Evolutionary conservation across 2,329 filamentous ascomycete species (phyloP).

Genomic region (Stemphylium beticola): DNA sequence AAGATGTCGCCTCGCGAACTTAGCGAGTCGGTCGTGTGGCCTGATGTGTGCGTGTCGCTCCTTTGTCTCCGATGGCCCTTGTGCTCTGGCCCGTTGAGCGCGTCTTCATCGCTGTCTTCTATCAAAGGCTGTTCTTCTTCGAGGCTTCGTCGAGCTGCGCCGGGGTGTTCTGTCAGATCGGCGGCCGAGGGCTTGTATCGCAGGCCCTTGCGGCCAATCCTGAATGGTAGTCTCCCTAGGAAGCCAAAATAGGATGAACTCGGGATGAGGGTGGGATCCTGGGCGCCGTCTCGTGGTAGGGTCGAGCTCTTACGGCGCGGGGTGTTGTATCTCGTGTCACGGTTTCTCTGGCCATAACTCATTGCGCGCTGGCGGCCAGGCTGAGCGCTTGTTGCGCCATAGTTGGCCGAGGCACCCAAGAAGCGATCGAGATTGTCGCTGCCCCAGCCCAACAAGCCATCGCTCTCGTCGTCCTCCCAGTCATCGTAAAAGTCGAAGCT

Average conservation of each 20-base stretch:
- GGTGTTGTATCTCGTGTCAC: constrained; percentile 40
- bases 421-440: constrained; percentile 84
- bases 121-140: constrained; percentile 76
- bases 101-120: constrained; percentile 61
- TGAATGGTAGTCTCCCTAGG: constrained; percentile 81
- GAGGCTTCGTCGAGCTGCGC: constrained; percentile 54
- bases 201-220: constrained; percentile 76
- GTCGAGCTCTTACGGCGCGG: constrained; percentile 62
- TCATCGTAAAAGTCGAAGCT: constrained; percentile 98
- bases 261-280: constrained; percentile 87
- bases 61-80: constrained; percentile 63
- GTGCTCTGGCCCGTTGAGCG: constrained; percentile 23
- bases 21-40: constrained; percentile 82
- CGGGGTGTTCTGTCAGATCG: constrained; percentile 86
- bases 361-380: constrained; percentile 79
- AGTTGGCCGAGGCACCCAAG: constrained; percentile 70
- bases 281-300: constrained; percentile 56
- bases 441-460: constrained; percentile 76
- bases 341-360: constrained; percentile 81
- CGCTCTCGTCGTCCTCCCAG: constrained; percentile 76
- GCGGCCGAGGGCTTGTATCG: constrained; percentile 91
- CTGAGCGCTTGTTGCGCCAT: constrained; percentile 57
- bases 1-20: constrained; percentile 90
- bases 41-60: constrained; percentile 80
- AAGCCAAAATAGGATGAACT: constrained; percentile 87